Conservation (phyloP, 106 monocot genomes). For the Vanilla planifolia region DNA sequence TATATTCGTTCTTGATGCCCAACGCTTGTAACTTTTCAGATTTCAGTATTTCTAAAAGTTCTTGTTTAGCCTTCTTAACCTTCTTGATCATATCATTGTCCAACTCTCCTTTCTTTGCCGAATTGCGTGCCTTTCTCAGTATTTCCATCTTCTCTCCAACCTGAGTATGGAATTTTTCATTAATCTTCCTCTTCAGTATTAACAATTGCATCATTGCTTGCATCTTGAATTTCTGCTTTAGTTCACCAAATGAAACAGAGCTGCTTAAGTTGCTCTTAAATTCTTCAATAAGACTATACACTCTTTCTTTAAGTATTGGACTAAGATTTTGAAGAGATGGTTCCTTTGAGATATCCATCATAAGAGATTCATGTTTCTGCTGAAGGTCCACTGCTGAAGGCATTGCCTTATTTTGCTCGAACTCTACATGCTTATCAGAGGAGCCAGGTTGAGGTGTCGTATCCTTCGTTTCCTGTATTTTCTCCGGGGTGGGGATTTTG, state of each 20-base stretch:
- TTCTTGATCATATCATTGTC: slow-evolving; percentile 30
- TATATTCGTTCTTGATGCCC: slow-evolving; percentile 35
- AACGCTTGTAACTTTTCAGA: slow-evolving; percentile 45
- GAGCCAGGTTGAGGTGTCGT: slow-evolving; percentile 15
- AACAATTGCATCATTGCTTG: slow-evolving; percentile 39
- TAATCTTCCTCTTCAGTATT: slow-evolving; percentile 66
- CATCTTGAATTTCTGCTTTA: slow-evolving; percentile 63
- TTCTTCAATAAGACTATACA: slow-evolving; percentile 49
- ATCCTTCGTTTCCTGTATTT: slow-evolving; percentile 35
- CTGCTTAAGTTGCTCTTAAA: slow-evolving; percentile 40
- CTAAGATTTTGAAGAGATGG: slow-evolving; percentile 25
- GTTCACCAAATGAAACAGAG: slow-evolving; percentile 32
- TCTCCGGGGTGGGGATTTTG: slow-evolving; percentile 24
- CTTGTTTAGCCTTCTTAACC: slow-evolving; percentile 34
- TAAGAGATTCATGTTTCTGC: slow-evolving; percentile 57
- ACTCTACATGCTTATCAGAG: slow-evolving; percentile 41
- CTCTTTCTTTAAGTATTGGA: slow-evolving; percentile 42
- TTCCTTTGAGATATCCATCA: slow-evolving; percentile 55
- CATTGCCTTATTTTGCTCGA: slow-evolving; percentile 45
- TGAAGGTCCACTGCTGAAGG: slow-evolving; percentile 68
- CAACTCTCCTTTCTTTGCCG: slow-evolving; percentile 34
- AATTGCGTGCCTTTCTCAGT: slow-evolving; percentile 39
- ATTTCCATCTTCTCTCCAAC: slow-evolving; percentile 40
- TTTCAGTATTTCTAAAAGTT: slow-evolving; percentile 42
- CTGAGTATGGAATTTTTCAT: slow-evolving; percentile 42